These are phyloP conservation scores for Phaeolepiota aurea DNA, from an alignment of 768 basidiomycete species.

Conservation along the genomic window DNA sequence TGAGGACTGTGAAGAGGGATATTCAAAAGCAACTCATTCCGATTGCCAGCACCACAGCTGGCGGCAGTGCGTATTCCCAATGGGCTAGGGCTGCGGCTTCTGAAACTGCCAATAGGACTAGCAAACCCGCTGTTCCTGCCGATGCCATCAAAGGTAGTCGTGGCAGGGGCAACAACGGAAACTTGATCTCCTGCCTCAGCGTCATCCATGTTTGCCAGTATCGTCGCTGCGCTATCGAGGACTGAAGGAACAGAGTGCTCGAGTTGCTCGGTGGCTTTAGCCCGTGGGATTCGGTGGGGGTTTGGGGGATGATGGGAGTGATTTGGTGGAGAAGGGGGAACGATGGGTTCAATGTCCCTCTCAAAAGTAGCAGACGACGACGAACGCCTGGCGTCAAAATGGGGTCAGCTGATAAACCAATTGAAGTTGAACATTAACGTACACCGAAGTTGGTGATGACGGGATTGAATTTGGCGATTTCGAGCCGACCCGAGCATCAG, in stretches of 20 bases:
- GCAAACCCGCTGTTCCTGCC: constrained; percentile 45
- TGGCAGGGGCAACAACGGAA: constrained; percentile 52
- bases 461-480: constrained; percentile 70
- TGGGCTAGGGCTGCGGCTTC: constrained; percentile 63
- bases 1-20: constrained; percentile 24
- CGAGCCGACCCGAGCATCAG: constrained; percentile 41
- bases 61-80: constrained; percentile 18
- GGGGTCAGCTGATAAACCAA: constrained; percentile 4
- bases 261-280: constrained; percentile 64
- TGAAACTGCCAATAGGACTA: constrained; percentile 61
- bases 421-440: constrained; percentile 17
- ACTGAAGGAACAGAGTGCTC: constrained; percentile 82
- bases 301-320: constrained; percentile 29
- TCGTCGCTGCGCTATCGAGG: constrained; percentile 73
- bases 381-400: constrained; percentile 37
- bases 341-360: constrained; percentile 74
- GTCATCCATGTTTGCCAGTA: constrained; percentile 39
- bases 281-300: constrained; percentile 68
- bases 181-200: constrained; percentile 46
- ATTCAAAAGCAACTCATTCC: constrained; percentile 39
- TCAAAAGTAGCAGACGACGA: constrained; percentile 90
- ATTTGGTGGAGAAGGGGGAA: constrained; percentile 18
- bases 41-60: constrained; percentile 3
- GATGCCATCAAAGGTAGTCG: constrained; percentile 10
- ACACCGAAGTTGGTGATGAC: constrained; percentile 75